Evolutionary conservation across 2,329 filamentous ascomycete genomes (phyloP).

Genomic region (Huntiella decipiens): DNA sequence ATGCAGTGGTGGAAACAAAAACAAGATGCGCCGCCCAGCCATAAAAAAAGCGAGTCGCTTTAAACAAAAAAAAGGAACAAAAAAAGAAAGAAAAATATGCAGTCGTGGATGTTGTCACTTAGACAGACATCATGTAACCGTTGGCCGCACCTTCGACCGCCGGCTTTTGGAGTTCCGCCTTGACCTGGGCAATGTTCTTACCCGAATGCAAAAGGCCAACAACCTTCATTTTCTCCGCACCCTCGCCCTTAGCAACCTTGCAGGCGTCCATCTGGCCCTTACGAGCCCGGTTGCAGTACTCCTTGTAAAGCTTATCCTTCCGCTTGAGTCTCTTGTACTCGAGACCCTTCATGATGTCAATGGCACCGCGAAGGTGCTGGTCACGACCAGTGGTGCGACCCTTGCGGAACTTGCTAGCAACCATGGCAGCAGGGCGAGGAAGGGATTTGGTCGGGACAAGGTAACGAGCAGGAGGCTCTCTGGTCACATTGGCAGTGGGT

Average conservation of each 20-base stretch:
- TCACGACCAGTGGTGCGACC: constrained; percentile 25
- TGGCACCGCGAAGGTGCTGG: constrained; percentile 68
- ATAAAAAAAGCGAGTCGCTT: not conserved
- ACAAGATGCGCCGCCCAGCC: too few species aligned
- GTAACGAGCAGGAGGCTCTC: constrained; percentile 23
- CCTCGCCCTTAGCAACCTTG: constrained; percentile 61
- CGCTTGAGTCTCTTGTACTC: constrained; percentile 87
- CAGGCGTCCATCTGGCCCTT: constrained; percentile 45
- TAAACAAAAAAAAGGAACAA: constrained; percentile 1
- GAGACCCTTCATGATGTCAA: constrained; percentile 91
- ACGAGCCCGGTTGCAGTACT: constrained; percentile 67
- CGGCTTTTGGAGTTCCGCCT: constrained; percentile 9
- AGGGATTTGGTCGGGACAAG: constrained; percentile 52
- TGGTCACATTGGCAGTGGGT: constrained; percentile 45
- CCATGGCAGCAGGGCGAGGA: constrained; percentile 57
- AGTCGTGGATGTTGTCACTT: constrained; percentile 13
- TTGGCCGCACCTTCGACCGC: constrained; percentile 21
- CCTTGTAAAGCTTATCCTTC: constrained; percentile 79
- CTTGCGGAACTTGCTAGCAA: constrained; percentile 27
- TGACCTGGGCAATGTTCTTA: constrained; percentile 36
- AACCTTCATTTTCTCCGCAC: constrained; percentile 68
- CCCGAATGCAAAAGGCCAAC: constrained; percentile 78
- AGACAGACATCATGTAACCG: constrained; percentile 62
- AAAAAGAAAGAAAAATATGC: not conserved
- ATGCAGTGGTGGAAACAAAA: not conserved